Evolutionary conservation across 2,329 filamentous ascomycete genomes (phyloP), one percentile per base, ranked within the genome.

Genomic region (Boeremia lycopersici): DNA sequence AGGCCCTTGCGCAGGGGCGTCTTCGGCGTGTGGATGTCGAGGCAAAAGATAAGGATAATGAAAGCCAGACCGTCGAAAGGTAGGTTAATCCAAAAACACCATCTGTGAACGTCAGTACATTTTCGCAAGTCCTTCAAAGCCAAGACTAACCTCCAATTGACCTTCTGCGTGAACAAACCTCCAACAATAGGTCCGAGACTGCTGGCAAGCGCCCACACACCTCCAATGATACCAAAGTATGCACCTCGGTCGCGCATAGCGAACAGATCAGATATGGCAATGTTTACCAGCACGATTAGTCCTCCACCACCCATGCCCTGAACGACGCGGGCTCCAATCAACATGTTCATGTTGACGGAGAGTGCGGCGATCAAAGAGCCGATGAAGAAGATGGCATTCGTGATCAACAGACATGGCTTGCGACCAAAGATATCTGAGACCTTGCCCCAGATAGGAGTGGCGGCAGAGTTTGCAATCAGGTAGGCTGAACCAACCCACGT

Each of bases 111-210:
- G 40, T 45, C n/a, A 28, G 31, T 23, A 48, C 12, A 30, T 8
- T 25, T 3, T 12, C 5, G 12, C 12, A 3, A 9, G n/a, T 26
- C 19, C 3, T 35, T 17, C 9, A n/a, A 6, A 9, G 10, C 13
- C 3, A 5, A 23, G 23, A 46, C 41, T 31, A 26, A 86, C 86
- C 87, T 77, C 88, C 88, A 90, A 13, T 75, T 81, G 3, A 85
- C 81, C 25, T 81, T 78, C 49, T 85, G 78, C 0, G 87, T 88
- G 59, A 91, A 86, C 0, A 83, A 81, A 7, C 89, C 89, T 15
- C 88, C 88, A 5, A 90, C 76, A 2, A 88, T 77, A 0, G 88
- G 88, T 0, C 88, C 89, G n/a, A 89, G 74, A 0, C 83, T 83
- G 31, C 81, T 83, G 3, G 88, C 86, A 17, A 88, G 69, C 1